Evolutionary conservation across 2,329 filamentous ascomycete genomes (phyloP).

Genomic region (Colletotrichum nymphaeae): DNA sequence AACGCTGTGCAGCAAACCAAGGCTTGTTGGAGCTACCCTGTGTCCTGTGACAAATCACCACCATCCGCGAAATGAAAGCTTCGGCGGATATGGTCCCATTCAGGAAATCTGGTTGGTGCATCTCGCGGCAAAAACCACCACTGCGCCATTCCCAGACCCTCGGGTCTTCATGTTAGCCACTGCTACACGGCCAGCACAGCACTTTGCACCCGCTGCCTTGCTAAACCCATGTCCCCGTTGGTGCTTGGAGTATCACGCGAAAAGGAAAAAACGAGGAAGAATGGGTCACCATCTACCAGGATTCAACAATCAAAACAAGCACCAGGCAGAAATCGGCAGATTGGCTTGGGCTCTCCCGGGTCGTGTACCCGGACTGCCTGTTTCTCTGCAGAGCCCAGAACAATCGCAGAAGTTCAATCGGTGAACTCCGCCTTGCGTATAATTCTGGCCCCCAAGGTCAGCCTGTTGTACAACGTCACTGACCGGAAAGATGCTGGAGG

Average conservation of each 20-base stretch:
- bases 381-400: background rate
- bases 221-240: background rate
- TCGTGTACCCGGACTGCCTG: background rate
- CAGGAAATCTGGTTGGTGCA: conserved; percentile 29
- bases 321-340: conserved; percentile 1
- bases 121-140: conserved; percentile 31
- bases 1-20: conserved; percentile 23
- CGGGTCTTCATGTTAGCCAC: conserved; percentile 7
- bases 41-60: conserved; percentile 22
- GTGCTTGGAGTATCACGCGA: background rate
- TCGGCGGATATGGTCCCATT: conserved; percentile 22
- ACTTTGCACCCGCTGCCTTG: background rate
- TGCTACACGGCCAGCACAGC: background rate
- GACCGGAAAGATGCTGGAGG: conserved; percentile 1
- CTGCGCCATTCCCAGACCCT: conserved; percentile 25
- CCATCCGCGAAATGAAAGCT: conserved; percentile 12
- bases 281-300: background rate
- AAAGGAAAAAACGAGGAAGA: background rate
- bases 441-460: background rate
- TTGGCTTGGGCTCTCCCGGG: background rate
- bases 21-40: conserved; percentile 17
- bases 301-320: background rate
- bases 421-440: background rate
- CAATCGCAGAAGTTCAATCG: background rate
- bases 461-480: background rate